Evolutionary conservation across 176 grass and related monocot species (phyloP).

Genomic region (Hyparrhenia diplandra): DNA sequence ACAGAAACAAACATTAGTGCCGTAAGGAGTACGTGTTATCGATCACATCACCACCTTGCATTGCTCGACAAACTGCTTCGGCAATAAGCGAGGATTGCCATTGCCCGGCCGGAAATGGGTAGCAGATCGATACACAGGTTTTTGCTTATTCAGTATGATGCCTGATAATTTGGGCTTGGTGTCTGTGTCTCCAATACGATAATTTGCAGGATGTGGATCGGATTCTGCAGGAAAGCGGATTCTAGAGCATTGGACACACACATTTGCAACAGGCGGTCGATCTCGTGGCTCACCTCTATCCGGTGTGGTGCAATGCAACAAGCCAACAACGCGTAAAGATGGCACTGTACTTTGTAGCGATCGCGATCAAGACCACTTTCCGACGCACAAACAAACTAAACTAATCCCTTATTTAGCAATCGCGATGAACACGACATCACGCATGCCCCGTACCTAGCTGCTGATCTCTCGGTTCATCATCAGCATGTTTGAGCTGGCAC

Average conservation of each 20-base stretch:
- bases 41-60: too few relatives aligned
- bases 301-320: too few relatives aligned
- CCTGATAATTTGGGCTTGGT: too few relatives aligned
- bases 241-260: neutral
- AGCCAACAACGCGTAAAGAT: neutral
- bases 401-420: neutral
- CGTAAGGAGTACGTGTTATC: too few relatives aligned
- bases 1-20: too few relatives aligned
- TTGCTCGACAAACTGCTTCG: too few relatives aligned
- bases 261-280: conserved; percentile 3
- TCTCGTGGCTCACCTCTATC: neutral
- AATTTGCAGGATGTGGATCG: too few relatives aligned
- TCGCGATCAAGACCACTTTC: neutral
- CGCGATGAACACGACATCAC: neutral
- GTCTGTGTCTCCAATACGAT: too few relatives aligned
- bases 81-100: too few relatives aligned
- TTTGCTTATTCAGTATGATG: too few relatives aligned
- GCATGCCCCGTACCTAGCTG: conserved; percentile 17
- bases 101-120: too few relatives aligned
- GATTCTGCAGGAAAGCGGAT: neutral
- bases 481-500: conserved; percentile 19
- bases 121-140: too few relatives aligned
- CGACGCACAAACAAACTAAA: conserved; percentile 45
- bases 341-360: neutral
- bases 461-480: neutral